A percentile compares a stretch with the other conserved stretches of the same genome.
phyloP scores from a whole-genome alignment of 2,329 filamentous ascomycete genomes.

The Aspergillus unguis region DNA sequence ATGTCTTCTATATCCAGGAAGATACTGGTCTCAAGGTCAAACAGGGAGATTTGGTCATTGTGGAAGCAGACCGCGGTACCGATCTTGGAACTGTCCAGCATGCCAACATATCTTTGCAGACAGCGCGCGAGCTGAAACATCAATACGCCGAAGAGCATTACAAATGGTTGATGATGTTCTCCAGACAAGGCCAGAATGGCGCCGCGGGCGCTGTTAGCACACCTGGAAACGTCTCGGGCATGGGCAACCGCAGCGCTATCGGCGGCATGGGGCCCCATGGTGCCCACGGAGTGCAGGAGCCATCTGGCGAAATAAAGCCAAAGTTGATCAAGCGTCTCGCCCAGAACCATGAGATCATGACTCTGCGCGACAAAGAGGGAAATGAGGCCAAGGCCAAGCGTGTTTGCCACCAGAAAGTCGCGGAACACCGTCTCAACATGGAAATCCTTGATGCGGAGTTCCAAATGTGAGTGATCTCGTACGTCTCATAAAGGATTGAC shows the following conservation, averaged over 20 bases:
- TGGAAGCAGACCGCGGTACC: constrained; percentile 93
- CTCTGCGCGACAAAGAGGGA: constrained; percentile 89
- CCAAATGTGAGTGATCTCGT: constrained; percentile 71
- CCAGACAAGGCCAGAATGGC: constrained; percentile 62
- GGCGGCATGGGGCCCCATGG: constrained; percentile 74
- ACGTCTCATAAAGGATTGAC: neutral
- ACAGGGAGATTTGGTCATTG: constrained; percentile 89
- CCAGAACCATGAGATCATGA: constrained; percentile 83
- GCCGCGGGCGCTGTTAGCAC: constrained; percentile 40
- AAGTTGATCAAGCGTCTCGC: constrained; percentile 96
- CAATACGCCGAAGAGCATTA: constrained; percentile 94
- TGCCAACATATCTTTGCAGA: constrained; percentile 81
- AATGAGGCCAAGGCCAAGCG: constrained; percentile 97
- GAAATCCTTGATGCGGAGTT: constrained; percentile 98
- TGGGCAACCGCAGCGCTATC: constrained; percentile 66
- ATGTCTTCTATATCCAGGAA: constrained; percentile 96
- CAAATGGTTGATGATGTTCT: constrained; percentile 99
- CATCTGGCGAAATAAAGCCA: constrained; percentile 76
- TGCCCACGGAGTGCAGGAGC: constrained; percentile 70
- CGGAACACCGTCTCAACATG: constrained; percentile 93
- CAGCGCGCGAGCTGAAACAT: constrained; percentile 84
- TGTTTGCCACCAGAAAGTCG: constrained; percentile 93
- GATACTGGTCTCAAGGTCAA: constrained; percentile 89
- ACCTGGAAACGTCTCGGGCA: constrained; percentile 59
- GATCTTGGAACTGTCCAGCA: constrained; percentile 90